Evolutionary conservation across 225 moss, liverwort and hornwort species (phyloP).

Genomic region (Antitrichia curtipendula): DNA sequence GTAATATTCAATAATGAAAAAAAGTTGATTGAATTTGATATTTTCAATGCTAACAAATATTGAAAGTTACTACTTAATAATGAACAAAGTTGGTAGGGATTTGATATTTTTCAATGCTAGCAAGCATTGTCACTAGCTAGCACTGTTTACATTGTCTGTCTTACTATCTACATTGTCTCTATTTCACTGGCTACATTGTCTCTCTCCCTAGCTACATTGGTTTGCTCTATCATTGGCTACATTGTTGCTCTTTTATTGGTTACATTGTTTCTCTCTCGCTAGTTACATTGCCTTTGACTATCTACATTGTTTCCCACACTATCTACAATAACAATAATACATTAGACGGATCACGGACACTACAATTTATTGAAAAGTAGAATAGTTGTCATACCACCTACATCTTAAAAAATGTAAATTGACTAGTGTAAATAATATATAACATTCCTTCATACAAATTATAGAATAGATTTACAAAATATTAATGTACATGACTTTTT

Average conservation of each 20-base stretch:
- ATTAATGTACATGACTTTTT: no score
- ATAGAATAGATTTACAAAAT: not conserved
- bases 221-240: not conserved
- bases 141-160: no score
- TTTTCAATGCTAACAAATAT: not conserved
- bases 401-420: not conserved
- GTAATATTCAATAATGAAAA: not conserved
- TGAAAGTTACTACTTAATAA: not conserved
- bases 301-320: not conserved
- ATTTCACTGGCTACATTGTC: not conserved
- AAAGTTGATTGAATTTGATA: rapidly evolving
- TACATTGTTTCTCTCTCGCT: no score
- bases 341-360: rapidly evolving
- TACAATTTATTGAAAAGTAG: rapidly evolving
- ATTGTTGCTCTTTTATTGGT: no score
- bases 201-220: not conserved
- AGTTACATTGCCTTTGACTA: not conserved
- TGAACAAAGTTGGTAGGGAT: not conserved
- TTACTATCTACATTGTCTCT: no score
- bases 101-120: no score
- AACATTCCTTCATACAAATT: not conserved
- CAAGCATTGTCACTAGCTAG: no score
- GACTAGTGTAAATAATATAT: not conserved
- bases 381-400: not conserved
- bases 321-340: not conserved